Percentiles rank a stretch among this genome's conserved stretches.
Evolutionary conservation across 139 green algal genomes (phyloP).

Genomic region (Tetradesmus obliquus): DNA sequence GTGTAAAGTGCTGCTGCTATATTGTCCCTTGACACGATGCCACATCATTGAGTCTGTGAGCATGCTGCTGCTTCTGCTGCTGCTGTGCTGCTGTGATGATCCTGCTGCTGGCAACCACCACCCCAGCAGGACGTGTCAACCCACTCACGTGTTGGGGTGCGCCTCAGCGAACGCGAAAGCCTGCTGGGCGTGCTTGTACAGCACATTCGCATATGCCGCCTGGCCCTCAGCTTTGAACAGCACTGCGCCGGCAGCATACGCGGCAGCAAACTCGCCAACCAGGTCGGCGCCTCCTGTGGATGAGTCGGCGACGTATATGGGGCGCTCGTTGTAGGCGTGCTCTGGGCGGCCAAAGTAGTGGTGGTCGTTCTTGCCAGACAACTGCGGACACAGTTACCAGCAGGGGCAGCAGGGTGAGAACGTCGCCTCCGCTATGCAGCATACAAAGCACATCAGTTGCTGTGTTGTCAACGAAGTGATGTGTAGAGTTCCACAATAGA

Average conservation of each 20-base stretch:
- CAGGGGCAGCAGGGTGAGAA: neutral
- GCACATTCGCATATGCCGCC: conserved; percentile 52
- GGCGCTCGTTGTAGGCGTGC: conserved; percentile 55
- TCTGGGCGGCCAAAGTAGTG: conserved; percentile 75
- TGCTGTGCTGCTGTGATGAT: neutral
- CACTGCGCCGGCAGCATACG: conserved; percentile 46
- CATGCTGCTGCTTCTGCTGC: neutral
- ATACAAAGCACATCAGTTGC: no score
- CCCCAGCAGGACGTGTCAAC: neutral
- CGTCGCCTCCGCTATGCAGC: no score
- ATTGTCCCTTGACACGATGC: neutral
- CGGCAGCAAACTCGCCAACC: conserved; percentile 54
- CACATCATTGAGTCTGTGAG: neutral
- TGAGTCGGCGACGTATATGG: conserved; percentile 42
- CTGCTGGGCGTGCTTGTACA: conserved; percentile 49
- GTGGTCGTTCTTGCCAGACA: conserved; percentile 61
- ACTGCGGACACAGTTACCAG: neutral
- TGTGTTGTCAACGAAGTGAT: no score
- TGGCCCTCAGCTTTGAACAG: conserved; percentile 42
- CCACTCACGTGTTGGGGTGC: conserved; percentile 2
- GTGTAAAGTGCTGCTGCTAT: neutral
- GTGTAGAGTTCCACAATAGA: no score
- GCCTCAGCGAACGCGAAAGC: conserved; percentile 50
- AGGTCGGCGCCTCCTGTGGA: conserved; percentile 17
- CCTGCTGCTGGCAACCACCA: neutral